These are phyloP conservation scores for Talaromyces sp. DNA, from an alignment of 2,329 filamentous ascomycete species.

Conservation along the genomic window DNA sequence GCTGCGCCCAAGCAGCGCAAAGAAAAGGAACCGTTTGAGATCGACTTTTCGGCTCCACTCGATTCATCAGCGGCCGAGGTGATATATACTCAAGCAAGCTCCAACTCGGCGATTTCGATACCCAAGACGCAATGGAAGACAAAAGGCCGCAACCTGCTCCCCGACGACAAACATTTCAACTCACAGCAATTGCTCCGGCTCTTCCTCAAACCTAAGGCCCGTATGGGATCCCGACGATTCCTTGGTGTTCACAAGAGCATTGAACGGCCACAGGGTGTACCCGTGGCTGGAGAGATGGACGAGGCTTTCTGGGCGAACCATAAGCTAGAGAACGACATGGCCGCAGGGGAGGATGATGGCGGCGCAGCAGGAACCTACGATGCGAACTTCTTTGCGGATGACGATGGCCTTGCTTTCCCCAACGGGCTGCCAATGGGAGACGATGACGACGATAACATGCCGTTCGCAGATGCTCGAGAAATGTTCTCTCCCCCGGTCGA, in stretches of 20 bases:
- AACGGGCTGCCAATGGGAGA: constrained; percentile 43
- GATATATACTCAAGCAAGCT: constrained; percentile 76
- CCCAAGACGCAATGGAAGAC: constrained; percentile 95
- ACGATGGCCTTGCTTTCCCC: constrained; percentile 51
- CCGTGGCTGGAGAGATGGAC: constrained; percentile 75
- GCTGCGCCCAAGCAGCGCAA: constrained; percentile 63
- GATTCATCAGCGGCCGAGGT: constrained; percentile 66
- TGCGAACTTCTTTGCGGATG: constrained; percentile 89
- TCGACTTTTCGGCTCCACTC: constrained; percentile 79
- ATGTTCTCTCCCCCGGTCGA: constrained; percentile 40
- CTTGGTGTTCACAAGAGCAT: constrained; percentile 42
- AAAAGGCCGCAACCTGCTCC: constrained; percentile 85
- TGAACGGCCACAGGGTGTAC: constrained; percentile 43
- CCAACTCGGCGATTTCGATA: constrained; percentile 75
- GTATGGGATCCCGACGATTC: constrained; percentile 64
- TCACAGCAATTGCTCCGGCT: constrained; percentile 83
- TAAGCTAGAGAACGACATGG: constrained; percentile 50
- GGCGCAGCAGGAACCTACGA: constrained; percentile 76
- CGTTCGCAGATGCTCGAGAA: constrained; percentile 47
- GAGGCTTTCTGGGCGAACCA: constrained; percentile 88
- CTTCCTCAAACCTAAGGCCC: constrained; percentile 91
- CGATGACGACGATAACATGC: constrained; percentile 44
- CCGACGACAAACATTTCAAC: constrained; percentile 98
- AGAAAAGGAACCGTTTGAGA: constrained; percentile 94
- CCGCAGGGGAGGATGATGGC: constrained; percentile 44